phyloP scores from a whole-genome alignment of 2,329 filamentous ascomycete species.

The Dactylellina cionopaga region DNA sequence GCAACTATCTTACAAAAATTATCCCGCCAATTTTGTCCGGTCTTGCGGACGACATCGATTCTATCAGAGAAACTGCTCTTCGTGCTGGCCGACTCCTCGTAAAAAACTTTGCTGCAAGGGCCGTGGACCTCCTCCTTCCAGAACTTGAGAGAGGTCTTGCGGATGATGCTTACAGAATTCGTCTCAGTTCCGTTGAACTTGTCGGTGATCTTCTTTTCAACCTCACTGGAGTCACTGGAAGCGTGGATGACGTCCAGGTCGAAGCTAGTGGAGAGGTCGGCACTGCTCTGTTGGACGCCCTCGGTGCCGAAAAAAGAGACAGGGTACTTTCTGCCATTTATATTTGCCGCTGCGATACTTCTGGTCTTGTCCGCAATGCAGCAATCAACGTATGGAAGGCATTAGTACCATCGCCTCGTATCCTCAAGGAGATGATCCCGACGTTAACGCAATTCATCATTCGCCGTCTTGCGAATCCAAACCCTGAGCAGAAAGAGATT shows the following conservation, averaged over 20 bases:
- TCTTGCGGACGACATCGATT: slow-evolving; percentile 93
- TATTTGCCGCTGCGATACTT: slow-evolving; percentile 96
- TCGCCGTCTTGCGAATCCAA: slow-evolving; percentile 88
- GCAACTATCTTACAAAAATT: slow-evolving; percentile 92
- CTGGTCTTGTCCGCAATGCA: slow-evolving; percentile 85
- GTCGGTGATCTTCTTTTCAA: slow-evolving; percentile 98
- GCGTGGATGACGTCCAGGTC: slow-evolving; percentile 72
- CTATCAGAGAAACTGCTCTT: slow-evolving; percentile 94
- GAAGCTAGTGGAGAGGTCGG: slow-evolving; percentile 83
- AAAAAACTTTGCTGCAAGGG: slow-evolving; percentile 96
- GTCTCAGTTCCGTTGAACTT: slow-evolving; percentile 96
- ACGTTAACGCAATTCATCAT: slow-evolving; percentile 96
- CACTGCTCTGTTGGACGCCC: slow-evolving; percentile 89
- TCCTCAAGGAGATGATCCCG: slow-evolving; percentile 92
- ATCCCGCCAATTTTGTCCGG: slow-evolving; percentile 95
- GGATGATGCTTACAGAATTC: slow-evolving; percentile 97
- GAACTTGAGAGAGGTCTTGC: slow-evolving; percentile 95
- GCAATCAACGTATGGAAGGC: slow-evolving; percentile 97
- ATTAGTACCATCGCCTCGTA: slow-evolving; percentile 88
- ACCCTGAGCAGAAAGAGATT: slow-evolving; percentile 99
- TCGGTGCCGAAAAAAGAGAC: slow-evolving; percentile 95
- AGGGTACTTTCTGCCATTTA: slow-evolving; percentile 97
- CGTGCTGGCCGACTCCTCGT: slow-evolving; percentile 92
- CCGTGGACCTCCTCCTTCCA: slow-evolving; percentile 91
- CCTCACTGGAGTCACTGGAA: slow-evolving; percentile 89